Evolutionary conservation across 768 basidiomycete species (phyloP).

Genomic region (Royoungia palumana): DNA sequence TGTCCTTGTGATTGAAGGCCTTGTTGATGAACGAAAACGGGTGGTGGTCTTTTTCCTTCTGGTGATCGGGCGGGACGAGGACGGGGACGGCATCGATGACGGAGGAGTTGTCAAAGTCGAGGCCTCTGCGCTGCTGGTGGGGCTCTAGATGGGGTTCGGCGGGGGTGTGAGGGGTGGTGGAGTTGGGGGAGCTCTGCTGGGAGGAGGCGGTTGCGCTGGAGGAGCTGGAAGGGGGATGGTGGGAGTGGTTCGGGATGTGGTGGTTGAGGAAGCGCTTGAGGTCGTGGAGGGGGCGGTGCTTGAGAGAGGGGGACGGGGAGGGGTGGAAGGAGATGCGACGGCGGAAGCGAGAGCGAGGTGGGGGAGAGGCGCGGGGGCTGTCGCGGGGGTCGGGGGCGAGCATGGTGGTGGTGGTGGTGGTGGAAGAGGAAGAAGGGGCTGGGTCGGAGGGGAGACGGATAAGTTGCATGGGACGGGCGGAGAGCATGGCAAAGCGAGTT

Average conservation of each 20-base stretch:
- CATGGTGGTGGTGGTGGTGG: neutral
- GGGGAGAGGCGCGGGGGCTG: neutral
- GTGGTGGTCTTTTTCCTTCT: slow-evolving; percentile 26
- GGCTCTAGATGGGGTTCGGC: slow-evolving; percentile 33
- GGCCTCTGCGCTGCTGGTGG: slow-evolving; percentile 34
- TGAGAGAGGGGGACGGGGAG: slow-evolving; percentile 16
- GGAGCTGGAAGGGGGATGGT: slow-evolving; percentile 22
- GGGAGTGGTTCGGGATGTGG: slow-evolving; percentile 65
- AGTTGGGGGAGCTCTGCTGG: slow-evolving; percentile 24
- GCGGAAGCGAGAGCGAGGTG: slow-evolving; percentile 27
- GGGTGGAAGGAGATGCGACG: slow-evolving; percentile 29
- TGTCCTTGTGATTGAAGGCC: slow-evolving; percentile 33
- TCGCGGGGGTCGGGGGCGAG: neutral
- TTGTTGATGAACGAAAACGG: slow-evolving; percentile 34
- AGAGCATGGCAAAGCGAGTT: slow-evolving; percentile 31
- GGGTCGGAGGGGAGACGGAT: slow-evolving; percentile 5
- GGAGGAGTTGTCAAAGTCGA: slow-evolving; percentile 35
- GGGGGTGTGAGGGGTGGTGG: slow-evolving; percentile 25
- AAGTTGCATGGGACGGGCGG: slow-evolving; percentile 36
- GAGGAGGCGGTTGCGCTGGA: slow-evolving; percentile 26
- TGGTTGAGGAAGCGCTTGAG: slow-evolving; percentile 94
- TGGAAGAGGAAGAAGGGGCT: neutral
- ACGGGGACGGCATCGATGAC: slow-evolving; percentile 32
- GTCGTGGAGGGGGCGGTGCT: slow-evolving; percentile 80
- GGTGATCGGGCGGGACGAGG: slow-evolving; percentile 16